These are phyloP conservation scores for Microbotryum violaceum DNA, from an alignment of 1,284 basidiomycete species.

Conservation along the genomic window DNA sequence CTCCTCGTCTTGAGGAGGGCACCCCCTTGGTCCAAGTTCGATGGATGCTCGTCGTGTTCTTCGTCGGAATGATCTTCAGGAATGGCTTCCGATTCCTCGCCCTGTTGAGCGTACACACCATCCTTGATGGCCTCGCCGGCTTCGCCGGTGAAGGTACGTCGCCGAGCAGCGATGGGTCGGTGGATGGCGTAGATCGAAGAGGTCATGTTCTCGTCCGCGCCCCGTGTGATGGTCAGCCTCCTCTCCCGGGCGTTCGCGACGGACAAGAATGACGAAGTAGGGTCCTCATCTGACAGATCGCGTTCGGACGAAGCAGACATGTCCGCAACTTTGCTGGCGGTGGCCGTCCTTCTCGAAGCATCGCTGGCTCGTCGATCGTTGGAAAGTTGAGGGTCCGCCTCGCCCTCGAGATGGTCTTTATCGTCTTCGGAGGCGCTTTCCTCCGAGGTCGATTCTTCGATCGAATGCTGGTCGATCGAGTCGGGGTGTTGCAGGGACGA, in stretches of 20 bases:
- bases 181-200: constrained; percentile 80
- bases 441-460: neutral
- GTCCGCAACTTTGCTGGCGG: neutral
- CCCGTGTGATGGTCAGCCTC: neutral
- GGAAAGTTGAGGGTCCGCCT: neutral
- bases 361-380: neutral
- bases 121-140: constrained; percentile 1
- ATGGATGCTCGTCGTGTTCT: no score
- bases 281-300: neutral
- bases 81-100: constrained; percentile 40
- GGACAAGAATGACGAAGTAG: constrained; percentile 4
- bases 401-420: neutral
- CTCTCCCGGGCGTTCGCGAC: neutral
- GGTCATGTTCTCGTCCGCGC: constrained; percentile 43
- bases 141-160: constrained; percentile 22
- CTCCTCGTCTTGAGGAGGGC: constrained; percentile 15
- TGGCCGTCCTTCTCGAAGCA: neutral
- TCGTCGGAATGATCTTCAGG: constrained; percentile 52
- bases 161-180: constrained; percentile 56
- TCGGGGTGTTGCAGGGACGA: neutral
- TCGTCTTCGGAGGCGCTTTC: neutral
- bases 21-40: no score
- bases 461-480: neutral
- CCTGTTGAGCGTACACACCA: neutral
- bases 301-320: neutral